Percentiles rank a stretch among this genome's conserved stretches.
Conservation (phyloP, 2,329 filamentous ascomycete genomes). For the Trichoderma gracile region DNA sequence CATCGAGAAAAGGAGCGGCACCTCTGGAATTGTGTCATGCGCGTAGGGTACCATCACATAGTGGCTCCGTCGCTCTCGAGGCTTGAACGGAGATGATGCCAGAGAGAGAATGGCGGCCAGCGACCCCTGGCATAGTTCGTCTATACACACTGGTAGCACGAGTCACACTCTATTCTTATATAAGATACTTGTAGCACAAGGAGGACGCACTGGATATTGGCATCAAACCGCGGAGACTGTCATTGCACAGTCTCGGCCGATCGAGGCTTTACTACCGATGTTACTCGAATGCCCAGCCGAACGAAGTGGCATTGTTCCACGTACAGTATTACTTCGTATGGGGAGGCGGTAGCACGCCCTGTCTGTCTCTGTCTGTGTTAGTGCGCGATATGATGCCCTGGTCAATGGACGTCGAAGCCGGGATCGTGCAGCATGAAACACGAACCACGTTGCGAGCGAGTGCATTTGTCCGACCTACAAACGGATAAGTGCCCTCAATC, state of each 20-base stretch:
- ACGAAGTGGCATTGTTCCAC: background rate
- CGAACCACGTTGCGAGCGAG: constrained; percentile 13
- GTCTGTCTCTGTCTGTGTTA: background rate
- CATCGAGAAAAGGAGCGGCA: background rate
- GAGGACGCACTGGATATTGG: background rate
- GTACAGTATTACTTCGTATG: too few species aligned
- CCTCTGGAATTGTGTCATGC: background rate
- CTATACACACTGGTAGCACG: background rate
- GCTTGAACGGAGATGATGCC: constrained; percentile 13
- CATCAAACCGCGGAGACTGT: background rate
- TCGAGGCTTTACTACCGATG: constrained; percentile 7
- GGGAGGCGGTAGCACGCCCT: background rate
- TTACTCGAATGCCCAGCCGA: constrained; percentile 5
- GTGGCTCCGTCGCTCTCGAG: background rate
- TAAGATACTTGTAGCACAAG: background rate
- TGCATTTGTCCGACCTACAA: background rate
- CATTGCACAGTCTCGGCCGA: constrained; percentile 14
- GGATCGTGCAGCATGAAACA: constrained; percentile 15
- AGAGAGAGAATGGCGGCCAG: background rate
- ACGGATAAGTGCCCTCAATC: constrained; percentile 1
- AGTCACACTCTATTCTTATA: background rate
- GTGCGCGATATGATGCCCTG: background rate
- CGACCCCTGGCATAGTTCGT: background rate
- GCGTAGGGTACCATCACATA: background rate
- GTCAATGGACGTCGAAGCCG: constrained; percentile 12